Percentiles rank a stretch among this genome's conserved stretches.
These are phyloP conservation scores for Mollisia scopiformis DNA, from an alignment of 2,329 filamentous ascomycete genomes.

Conservation along the genomic window DNA sequence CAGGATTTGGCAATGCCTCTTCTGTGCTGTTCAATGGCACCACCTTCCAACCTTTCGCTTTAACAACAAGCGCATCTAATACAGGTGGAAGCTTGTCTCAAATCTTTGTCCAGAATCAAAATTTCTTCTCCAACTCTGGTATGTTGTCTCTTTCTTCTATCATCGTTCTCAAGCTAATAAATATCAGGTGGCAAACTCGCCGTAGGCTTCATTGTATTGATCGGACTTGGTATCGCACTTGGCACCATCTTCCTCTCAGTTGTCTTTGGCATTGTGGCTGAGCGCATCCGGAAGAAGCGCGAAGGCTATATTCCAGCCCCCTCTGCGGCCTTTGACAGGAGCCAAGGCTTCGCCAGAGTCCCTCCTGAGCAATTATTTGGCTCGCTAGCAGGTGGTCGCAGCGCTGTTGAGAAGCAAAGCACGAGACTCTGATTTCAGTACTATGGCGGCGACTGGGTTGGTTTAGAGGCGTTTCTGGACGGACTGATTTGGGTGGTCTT, in stretches of 20 bases:
- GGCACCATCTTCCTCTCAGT: conserved; percentile 79
- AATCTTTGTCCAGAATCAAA: conserved; percentile 81
- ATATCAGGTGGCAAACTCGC: conserved; percentile 60
- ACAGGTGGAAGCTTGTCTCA: conserved; percentile 74
- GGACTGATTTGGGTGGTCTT: conserved; percentile 25
- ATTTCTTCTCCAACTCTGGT: conserved; percentile 71
- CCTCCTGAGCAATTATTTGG: conserved; percentile 57
- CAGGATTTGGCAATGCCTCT: conserved; percentile 78
- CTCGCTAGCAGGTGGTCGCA: conserved; percentile 35
- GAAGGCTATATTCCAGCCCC: conserved; percentile 83
- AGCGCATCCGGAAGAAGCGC: conserved; percentile 74
- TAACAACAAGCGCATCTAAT: conserved; percentile 71
- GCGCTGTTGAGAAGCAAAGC: conserved; percentile 32
- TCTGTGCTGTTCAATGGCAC: conserved; percentile 89
- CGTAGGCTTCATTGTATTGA: conserved; percentile 78
- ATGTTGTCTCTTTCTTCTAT: conserved; percentile 41
- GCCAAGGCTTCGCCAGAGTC: conserved; percentile 60
- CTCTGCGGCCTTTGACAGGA: conserved; percentile 64
- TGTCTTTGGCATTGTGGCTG: conserved; percentile 72
- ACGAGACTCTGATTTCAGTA: conserved; percentile 32
- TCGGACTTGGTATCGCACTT: conserved; percentile 77
- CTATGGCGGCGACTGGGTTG: conserved; percentile 31
- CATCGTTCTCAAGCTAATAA: neutral
- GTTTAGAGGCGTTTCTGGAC: conserved; percentile 36
- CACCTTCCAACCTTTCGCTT: conserved; percentile 74